Base-by-base conservation (phyloP, 2,329 filamentous ascomycete genomes). In the Colletotrichum musae region DNA sequence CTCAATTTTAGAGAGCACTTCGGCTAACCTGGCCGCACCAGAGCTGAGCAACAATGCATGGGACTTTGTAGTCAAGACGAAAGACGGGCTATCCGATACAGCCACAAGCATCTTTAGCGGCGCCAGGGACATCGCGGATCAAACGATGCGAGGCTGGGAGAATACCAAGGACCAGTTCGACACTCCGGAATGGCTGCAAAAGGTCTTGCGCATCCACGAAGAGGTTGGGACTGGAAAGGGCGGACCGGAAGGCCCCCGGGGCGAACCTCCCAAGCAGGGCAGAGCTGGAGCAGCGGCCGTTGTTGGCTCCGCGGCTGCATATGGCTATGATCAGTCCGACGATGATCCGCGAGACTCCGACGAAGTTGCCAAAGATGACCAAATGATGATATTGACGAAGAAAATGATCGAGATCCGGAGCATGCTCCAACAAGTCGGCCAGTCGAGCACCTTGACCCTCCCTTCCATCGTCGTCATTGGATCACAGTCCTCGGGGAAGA, bases 381-480 rank as follows among this genome's bases (percentile, higher is more conserved):
- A 99, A 81, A 99, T 99, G 95, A 99, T 99, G 96, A 87, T 98
- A 74, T 85, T 99, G 76, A 99, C 97, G 2, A 95, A 96, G 84
- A 98, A 98, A 83, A 99, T 99, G 96, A 99, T 99, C 76, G 96
- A 99, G 84, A 98, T 99, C 66, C 88, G 97, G 73, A 95, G 92
- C 73, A 94, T 99, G 65, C 86, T 99, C 26, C 93, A 97, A 77
- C 94, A 92, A 28, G 93, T 99, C 54, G 97, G 95, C 41, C 95
- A 99, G 83, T 97, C 95, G 0, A 94, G 92, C 72, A 90, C 93
- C 3, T 84, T 99, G 72, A 95, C 93, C 1, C 84, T 99, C 24
- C 96, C 96, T 0, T 98, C 97, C 0, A 99, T 99, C 67, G 96
- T 99, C n/a, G 96, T 99, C 45, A 98, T 99, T 74, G 96, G 96